phyloP scores from a whole-genome alignment of 2,329 filamentous ascomycete species.

The Apiospora arundinis region DNA sequence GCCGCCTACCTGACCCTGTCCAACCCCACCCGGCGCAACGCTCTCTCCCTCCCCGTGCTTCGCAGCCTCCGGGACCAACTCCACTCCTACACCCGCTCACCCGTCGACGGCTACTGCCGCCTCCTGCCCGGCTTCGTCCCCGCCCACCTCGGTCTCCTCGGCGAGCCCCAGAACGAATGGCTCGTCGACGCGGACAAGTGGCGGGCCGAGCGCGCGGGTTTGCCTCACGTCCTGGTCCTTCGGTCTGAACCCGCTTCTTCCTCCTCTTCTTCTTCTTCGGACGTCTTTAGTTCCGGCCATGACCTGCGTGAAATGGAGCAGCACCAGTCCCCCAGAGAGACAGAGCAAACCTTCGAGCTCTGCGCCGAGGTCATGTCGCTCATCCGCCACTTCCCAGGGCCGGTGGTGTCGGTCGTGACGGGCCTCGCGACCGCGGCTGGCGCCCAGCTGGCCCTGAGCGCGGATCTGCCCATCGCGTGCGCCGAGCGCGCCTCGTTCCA shows the following conservation, averaged over 20 bases:
- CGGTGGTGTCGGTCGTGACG: constrained; percentile 40
- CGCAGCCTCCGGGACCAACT: constrained; percentile 36
- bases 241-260: constrained; percentile 29
- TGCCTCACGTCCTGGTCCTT: constrained; percentile 42
- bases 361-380: constrained; percentile 42
- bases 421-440: constrained; percentile 42
- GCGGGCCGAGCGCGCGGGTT: constrained; percentile 28
- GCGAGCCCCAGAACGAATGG: constrained; percentile 33
- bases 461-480: constrained; percentile 38
- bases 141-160: constrained; percentile 28
- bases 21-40: constrained; percentile 36
- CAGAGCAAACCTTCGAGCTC: constrained; percentile 33
- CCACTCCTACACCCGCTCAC: constrained; percentile 32
- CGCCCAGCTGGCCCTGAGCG: constrained; percentile 41
- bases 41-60: constrained; percentile 34
- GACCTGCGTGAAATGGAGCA: constrained; percentile 37
- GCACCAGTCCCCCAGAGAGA: constrained; percentile 24
- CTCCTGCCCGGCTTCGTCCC: constrained; percentile 39
- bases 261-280: constrained; percentile 13
- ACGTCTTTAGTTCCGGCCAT: constrained; percentile 42
- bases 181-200: constrained; percentile 36
- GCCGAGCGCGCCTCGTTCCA: constrained; percentile 31
- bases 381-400: constrained; percentile 39
- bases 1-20: constrained; percentile 36
- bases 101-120: constrained; percentile 29